These are phyloP conservation scores for Pythium folliculosum DNA, from an alignment of 352 stramenopile genomes.

Conservation along the genomic window DNA sequence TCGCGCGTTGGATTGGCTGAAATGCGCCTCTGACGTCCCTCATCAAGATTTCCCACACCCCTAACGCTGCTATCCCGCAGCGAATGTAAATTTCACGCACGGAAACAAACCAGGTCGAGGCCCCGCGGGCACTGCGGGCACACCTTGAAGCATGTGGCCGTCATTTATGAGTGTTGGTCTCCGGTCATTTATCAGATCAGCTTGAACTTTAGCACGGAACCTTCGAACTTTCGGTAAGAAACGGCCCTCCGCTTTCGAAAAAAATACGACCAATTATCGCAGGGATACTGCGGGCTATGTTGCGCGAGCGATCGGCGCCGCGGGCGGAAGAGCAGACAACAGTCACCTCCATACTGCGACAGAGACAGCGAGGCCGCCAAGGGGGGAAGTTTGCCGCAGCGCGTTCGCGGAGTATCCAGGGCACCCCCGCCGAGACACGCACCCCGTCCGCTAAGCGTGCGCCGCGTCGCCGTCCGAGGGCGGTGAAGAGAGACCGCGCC, in stretches of 20 bases:
- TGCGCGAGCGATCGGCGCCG: slow-evolving; percentile 12
- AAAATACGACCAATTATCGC: slow-evolving; percentile 31
- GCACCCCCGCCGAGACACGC: neutral
- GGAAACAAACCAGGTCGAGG: neutral
- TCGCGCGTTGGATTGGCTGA: slow-evolving; percentile 13
- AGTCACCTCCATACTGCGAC: slow-evolving; percentile 23
- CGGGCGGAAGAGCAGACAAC: slow-evolving; percentile 27
- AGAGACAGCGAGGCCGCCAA: slow-evolving; percentile 11
- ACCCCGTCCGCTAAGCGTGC: too few species aligned
- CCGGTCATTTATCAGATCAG: slow-evolving; percentile 34
- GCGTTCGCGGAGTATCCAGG: neutral
- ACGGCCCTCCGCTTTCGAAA: slow-evolving; percentile 23
- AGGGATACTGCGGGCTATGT: slow-evolving; percentile 25
- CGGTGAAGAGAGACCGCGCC: neutral
- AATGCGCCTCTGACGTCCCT: neutral
- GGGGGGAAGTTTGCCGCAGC: neutral
- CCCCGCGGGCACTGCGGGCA: neutral
- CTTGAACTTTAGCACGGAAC: slow-evolving; percentile 32
- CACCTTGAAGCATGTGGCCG: slow-evolving; percentile 28
- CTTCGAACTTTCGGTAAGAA: slow-evolving; percentile 38
- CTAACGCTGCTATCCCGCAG: slow-evolving; percentile 18
- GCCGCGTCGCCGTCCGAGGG: neutral
- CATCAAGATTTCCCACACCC: slow-evolving; percentile 21
- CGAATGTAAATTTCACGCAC: slow-evolving; percentile 24
- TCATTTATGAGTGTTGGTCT: slow-evolving; percentile 33